Evolutionary conservation across 768 basidiomycete genomes (phyloP), one percentile per base, ranked within the genome.

Genomic region (Flagelloscypha sp.): DNA sequence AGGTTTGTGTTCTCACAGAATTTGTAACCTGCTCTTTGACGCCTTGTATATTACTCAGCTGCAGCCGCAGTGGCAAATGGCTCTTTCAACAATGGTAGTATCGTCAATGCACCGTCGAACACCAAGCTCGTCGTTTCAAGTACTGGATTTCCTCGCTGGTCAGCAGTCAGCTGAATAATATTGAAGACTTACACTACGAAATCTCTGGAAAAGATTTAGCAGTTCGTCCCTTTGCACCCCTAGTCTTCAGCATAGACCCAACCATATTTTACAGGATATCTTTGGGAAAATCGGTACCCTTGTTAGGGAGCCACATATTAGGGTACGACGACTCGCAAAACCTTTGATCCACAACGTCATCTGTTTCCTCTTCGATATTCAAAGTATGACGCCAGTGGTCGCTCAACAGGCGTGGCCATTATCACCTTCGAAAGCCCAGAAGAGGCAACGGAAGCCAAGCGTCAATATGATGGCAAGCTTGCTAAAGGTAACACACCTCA

Each of bases 341-440:
- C 65, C 65, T 70, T 40, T 52, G 47, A 50, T 47, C 56, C 48
- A 55, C 50, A 40, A 49, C 62, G 48, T 60, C 64, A 61, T 66
- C 64, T 53, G 47, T 59, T 67, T 49, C 58, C 53, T 56, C 62
- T 48, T 48, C 48, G 50, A 40, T 40, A 46, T 32, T 62, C 65
- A 54, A 74, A 95, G 92, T 95, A 92, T 68, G 92, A 95, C 65
- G 81, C 84, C 56, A 93, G 90, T 49, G 92, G 92, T 47, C 84
- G 92, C 55, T 94, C 92, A 30, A 77, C 74, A 13, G 92, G 92
- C 41, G 70, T 76, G 47, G 92, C 84, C 39, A 72, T 77, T 47
- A 65, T 95, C 54, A 69, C 77, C 7, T 94, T 79, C 62, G 83
- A 87, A 59, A 86, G 79, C 2, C 48, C 72, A 12, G 68, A 72